Evolutionary conservation across 495 filamentous ascomycete species (phyloP).

Genomic region (Lepidopterella palustris): DNA sequence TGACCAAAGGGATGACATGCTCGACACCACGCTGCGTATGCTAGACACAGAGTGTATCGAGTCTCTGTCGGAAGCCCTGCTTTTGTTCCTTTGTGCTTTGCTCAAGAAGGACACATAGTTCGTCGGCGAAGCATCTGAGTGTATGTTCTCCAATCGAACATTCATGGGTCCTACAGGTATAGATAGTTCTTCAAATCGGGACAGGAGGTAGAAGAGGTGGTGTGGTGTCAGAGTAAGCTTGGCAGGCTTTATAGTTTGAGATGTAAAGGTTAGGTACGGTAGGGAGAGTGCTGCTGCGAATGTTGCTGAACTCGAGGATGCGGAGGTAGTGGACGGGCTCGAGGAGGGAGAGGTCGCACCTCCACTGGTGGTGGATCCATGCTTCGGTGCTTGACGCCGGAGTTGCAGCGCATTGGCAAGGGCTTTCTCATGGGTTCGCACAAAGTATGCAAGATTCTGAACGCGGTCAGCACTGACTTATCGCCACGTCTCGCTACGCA

Average conservation of each 20-base stretch:
- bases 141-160: constrained; percentile 87
- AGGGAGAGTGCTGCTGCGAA: constrained; percentile 81
- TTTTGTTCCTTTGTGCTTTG: constrained; percentile 67
- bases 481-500: constrained; percentile 3
- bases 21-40: constrained; percentile 93
- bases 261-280: constrained; percentile 74
- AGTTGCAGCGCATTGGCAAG: constrained; percentile 92
- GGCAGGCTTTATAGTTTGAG: constrained; percentile 74
- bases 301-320: constrained; percentile 50
- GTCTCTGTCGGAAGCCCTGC: constrained; percentile 70
- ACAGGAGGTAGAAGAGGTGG: constrained; percentile 92
- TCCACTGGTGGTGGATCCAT: constrained; percentile 47
- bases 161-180: constrained; percentile 93
- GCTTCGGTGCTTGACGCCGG: constrained; percentile 57
- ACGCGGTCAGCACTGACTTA: constrained; percentile 8
- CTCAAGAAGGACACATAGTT: constrained; percentile 96
- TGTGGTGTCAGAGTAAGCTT: constrained; percentile 95
- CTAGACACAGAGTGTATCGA: constrained; percentile 95
- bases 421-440: constrained; percentile 94
- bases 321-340: constrained; percentile 42
- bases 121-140: constrained; percentile 74
- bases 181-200: constrained; percentile 85
- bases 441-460: constrained; percentile 88
- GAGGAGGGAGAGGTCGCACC: constrained; percentile 36
- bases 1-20: constrained; percentile 88